These are phyloP conservation scores for Aspergillus steynii DNA, from an alignment of 495 filamentous ascomycete species.

Conservation along the genomic window DNA sequence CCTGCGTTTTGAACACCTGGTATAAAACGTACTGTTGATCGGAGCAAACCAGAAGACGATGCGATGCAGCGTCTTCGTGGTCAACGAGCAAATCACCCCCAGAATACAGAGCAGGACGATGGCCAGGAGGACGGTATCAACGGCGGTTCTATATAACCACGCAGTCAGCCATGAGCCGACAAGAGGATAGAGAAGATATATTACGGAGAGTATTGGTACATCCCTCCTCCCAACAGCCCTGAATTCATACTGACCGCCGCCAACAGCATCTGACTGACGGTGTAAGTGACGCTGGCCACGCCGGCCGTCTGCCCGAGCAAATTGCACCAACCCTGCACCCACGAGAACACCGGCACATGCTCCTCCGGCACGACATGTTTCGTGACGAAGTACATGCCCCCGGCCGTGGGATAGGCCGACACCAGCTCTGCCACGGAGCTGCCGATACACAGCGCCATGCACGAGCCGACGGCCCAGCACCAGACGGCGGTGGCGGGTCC, in stretches of 20 bases:
- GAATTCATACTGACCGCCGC: constrained; percentile 60
- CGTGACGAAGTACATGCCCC: constrained; percentile 66
- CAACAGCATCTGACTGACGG: constrained; percentile 59
- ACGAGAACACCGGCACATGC: constrained; percentile 58
- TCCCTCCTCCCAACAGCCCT: constrained; percentile 35
- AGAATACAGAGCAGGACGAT: constrained; percentile 58
- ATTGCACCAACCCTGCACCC: constrained; percentile 65
- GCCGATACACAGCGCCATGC: constrained; percentile 68
- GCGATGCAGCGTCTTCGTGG: constrained; percentile 61
- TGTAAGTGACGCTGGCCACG: constrained; percentile 58
- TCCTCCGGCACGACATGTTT: constrained; percentile 59
- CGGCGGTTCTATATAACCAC: constrained; percentile 46
- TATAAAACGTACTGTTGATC: constrained; percentile 58
- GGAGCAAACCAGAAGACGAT: constrained; percentile 72
- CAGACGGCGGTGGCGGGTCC: constrained; percentile 71
- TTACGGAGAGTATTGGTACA: constrained; percentile 51
- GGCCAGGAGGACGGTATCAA: constrained; percentile 63
- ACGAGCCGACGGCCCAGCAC: constrained; percentile 70
- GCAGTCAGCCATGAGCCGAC: not conserved
- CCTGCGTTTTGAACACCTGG: not conserved
- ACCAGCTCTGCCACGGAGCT: constrained; percentile 64
- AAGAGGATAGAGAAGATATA: not conserved
- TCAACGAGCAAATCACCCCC: constrained; percentile 65
- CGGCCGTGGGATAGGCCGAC: constrained; percentile 63
- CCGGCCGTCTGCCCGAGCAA: constrained; percentile 62